These are phyloP conservation scores for Gigaspora rosea DNA, from an alignment of 192 early-diverging fungal species.

Conservation along the genomic window DNA sequence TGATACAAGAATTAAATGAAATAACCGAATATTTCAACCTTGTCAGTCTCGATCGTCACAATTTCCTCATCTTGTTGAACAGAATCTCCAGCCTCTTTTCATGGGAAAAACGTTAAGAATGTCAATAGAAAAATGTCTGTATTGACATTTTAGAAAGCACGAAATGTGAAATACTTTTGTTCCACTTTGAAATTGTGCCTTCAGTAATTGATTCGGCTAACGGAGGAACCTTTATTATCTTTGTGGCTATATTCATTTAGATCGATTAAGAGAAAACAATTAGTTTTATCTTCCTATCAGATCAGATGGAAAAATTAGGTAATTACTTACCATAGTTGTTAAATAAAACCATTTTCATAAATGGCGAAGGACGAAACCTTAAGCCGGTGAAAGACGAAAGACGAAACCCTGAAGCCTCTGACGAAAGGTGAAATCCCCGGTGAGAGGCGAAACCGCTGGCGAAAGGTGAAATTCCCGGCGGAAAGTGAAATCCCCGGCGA, in stretches of 20 bases:
- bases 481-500: no score
- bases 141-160: background rate
- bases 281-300: no score
- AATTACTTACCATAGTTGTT: no score
- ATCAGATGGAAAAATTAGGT: no score
- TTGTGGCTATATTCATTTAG: slow-evolving; percentile 60
- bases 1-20: background rate
- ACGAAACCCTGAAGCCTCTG: no score
- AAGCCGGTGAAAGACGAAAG: no score
- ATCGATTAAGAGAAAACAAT: background rate
- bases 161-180: slow-evolving; percentile 72
- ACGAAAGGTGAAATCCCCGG: no score
- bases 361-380: no score
- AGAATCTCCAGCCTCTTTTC: slow-evolving; percentile 90
- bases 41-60: slow-evolving; percentile 98
- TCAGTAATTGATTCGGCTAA: slow-evolving; percentile 99
- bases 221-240: slow-evolving; percentile 88
- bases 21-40: slow-evolving; percentile 67
- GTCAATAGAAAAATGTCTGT: background rate
- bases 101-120: background rate
- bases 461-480: no score
- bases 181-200: slow-evolving; percentile 94
- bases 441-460: no score
- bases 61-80: slow-evolving; percentile 93
- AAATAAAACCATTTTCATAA: no score